phyloP scores from a whole-genome alignment of 2,329 filamentous ascomycete species.

The Diaporthe vaccinii region DNA sequence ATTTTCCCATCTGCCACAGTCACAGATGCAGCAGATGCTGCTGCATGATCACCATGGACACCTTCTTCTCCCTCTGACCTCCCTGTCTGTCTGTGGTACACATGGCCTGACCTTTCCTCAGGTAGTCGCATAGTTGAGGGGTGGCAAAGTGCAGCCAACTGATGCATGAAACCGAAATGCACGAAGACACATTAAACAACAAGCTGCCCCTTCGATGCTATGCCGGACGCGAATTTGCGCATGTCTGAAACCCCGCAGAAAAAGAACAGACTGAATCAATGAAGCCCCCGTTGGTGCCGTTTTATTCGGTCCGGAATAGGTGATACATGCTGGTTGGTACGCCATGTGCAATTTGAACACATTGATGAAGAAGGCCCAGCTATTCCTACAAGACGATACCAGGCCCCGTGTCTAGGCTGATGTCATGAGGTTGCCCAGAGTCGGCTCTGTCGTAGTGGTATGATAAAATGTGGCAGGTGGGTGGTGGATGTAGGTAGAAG shows the following conservation, averaged over 20 bases:
- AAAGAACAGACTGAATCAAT: conserved; percentile 3
- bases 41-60: not conserved
- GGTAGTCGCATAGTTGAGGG: not conserved
- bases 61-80: not conserved
- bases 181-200: not conserved
- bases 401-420: not conserved
- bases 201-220: conserved; percentile 25
- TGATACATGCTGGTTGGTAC: conserved; percentile 25
- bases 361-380: not conserved
- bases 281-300: not conserved
- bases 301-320: not conserved
- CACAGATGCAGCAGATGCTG: not conserved
- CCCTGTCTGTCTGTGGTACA: not conserved
- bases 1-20: not conserved
- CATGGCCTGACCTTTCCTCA: not conserved
- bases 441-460: not conserved
- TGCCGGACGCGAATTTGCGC: not conserved
- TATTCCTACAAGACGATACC: conserved; percentile 14
- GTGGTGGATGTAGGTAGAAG: not conserved
- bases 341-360: not conserved
- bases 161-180: conserved; percentile 11
- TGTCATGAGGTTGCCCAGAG: not conserved
- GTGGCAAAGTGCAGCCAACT: not conserved
- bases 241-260: conserved; percentile 10
- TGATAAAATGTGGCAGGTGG: not conserved